Evolutionary conservation across 1,139 yeast genomes (phyloP), one percentile per base, ranked within the genome.

Genomic region (Pneumocystis sp.): DNA sequence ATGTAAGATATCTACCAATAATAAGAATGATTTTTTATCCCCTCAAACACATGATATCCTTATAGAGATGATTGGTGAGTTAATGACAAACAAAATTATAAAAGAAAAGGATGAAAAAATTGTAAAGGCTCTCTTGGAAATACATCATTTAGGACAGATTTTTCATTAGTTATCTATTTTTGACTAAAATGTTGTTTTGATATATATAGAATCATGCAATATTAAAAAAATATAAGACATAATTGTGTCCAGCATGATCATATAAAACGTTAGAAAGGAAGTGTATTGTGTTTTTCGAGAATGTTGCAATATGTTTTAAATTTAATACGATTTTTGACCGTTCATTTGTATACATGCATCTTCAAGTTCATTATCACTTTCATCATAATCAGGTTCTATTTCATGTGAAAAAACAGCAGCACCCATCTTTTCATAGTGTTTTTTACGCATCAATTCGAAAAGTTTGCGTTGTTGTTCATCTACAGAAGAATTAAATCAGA

Each of bases 11-110:
- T 21, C 40, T 7, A 31, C 39, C 35, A 42, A 60, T 17, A 19
- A 61, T 17, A 35, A 31, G 2, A 8, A 10, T 35, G 44, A 35
- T 42, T 15, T 25, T 10, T 42, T 44, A 25, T 61, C 64, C 4
- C 12, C 61, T 1, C 21, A 63, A 42, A 57, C 64, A 25, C 61
- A 39, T 10, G 61, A 56, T 56, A 61, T 63, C 56, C 25, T 63
- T 21, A 61, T 42, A 56, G 61, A 63, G 21, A 63, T 35, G 42
- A 29, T 44, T 56, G 64, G 64, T 6, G 61, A 35, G 25, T n/a
- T 63, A 21, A 31, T 63, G 59, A 56, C 64, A n/a, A 61, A 56
- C 42, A 56, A 63, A 34, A 44, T 63, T 29, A 63, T 63, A 56
- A 34, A 63, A 34, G 42, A 63, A 63, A 56, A 35, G 10, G 64